phyloP scores from a whole-genome alignment of 2,329 filamentous ascomycete genomes.

The Dactylellina haptotyla region DNA sequence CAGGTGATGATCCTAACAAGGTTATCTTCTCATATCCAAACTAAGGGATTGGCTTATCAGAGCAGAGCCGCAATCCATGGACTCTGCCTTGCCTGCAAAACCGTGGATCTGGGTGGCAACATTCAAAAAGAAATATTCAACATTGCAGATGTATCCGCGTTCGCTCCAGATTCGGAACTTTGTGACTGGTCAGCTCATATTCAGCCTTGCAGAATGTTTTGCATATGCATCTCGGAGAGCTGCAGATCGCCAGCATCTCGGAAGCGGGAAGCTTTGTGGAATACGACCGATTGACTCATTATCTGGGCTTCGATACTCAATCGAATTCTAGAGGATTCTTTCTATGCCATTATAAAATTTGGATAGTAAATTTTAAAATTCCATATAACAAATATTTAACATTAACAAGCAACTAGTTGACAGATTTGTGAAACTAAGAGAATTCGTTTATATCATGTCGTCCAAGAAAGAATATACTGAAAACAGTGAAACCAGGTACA shows the following conservation, averaged over 20 bases:
- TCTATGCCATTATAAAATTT: not conserved
- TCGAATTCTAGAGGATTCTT: too few species aligned
- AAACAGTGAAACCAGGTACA: slow-evolving; percentile 12
- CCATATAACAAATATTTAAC: not conserved
- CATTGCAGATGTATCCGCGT: not conserved
- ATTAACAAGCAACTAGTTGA: not conserved
- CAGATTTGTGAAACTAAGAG: slow-evolving; percentile 4
- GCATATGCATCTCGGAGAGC: slow-evolving; percentile 10
- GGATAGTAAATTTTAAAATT: not conserved
- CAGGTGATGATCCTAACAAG: not conserved
- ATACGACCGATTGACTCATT: too few species aligned
- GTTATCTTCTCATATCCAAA: slow-evolving; percentile 34
- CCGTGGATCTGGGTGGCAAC: slow-evolving; percentile 6
- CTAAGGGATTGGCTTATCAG: not conserved
- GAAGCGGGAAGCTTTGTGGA: not conserved
- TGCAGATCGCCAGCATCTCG: slow-evolving; percentile 9
- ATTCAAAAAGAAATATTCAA: not conserved
- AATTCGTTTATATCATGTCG: slow-evolving; percentile 41
- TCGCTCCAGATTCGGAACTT: not conserved
- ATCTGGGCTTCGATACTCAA: too few species aligned
- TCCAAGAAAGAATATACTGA: slow-evolving; percentile 11
- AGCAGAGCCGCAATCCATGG: not conserved
- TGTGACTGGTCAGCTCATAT: not conserved
- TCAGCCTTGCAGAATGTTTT: slow-evolving; percentile 25
- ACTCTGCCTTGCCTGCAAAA: slow-evolving; percentile 11